Evolutionary conservation across 345 rosid genomes (phyloP).

Genomic region (Combretum micranthum): DNA sequence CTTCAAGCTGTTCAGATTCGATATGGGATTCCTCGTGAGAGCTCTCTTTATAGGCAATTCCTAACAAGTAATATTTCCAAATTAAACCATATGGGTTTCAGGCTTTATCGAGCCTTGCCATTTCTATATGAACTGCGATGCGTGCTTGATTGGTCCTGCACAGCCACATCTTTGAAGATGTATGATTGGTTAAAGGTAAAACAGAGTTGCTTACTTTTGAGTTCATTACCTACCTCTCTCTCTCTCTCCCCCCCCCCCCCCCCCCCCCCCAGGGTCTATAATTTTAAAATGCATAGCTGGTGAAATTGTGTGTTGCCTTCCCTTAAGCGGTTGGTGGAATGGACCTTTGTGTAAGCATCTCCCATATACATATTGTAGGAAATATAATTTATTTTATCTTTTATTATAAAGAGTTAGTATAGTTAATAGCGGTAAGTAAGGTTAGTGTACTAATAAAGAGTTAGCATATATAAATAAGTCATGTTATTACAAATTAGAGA

Average conservation of each 20-base stretch:
- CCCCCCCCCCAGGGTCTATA: neutral
- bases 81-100: slow-evolving; percentile 34
- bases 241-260: neutral
- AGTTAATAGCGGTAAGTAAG: too few relatives aligned
- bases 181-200: slow-evolving; percentile 44
- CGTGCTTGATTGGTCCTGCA: slow-evolving; percentile 51
- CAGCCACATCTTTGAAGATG: slow-evolving; percentile 43
- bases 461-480: too few relatives aligned
- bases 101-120: slow-evolving; percentile 40
- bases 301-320: too few relatives aligned
- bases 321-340: too few relatives aligned
- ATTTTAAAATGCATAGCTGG: too few relatives aligned
- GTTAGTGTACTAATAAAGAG: too few relatives aligned
- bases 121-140: slow-evolving; percentile 42
- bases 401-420: too few relatives aligned
- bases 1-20: slow-evolving; percentile 37
- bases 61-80: slow-evolving; percentile 28
- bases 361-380: too few relatives aligned
- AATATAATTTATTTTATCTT: too few relatives aligned
- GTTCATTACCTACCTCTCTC: neutral
- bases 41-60: slow-evolving; percentile 35
- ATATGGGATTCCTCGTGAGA: slow-evolving; percentile 34
- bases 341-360: too few relatives aligned
- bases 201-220: neutral
- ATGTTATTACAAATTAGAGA: too few relatives aligned